phyloP scores from a whole-genome alignment of 2,329 filamentous ascomycete genomes.

The Venturia aucupariae region DNA sequence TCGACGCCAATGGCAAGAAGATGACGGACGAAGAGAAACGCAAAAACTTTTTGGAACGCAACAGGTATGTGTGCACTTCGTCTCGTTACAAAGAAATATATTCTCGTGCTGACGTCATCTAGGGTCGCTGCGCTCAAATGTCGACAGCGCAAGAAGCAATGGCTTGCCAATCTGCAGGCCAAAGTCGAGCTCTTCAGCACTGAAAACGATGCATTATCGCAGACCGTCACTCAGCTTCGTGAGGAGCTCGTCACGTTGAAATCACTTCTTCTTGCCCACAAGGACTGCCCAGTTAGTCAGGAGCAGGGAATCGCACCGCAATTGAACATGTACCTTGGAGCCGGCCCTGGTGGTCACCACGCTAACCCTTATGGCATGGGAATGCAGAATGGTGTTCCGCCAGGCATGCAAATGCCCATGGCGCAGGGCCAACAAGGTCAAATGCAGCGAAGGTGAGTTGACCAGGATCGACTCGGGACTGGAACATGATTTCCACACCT shows the following conservation, averaged over 20 bases:
- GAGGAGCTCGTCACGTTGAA: constrained; percentile 95
- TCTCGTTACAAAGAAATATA: too few relatives aligned
- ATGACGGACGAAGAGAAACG: constrained; percentile 99
- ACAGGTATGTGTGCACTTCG: constrained; percentile 57
- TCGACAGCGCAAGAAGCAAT: constrained; percentile 97
- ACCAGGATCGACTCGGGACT: background rate
- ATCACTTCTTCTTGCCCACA: constrained; percentile 84
- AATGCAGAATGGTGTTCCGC: constrained; percentile 31
- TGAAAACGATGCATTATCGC: constrained; percentile 81
- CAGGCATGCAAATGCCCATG: constrained; percentile 27
- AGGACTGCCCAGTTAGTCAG: constrained; percentile 89
- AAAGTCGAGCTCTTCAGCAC: constrained; percentile 90
- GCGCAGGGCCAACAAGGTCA: constrained; percentile 10
- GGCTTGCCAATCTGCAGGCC: constrained; percentile 86
- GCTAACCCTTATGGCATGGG: constrained; percentile 22
- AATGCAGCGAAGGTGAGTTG: constrained; percentile 4
- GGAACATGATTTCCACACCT: background rate
- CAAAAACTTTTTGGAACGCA: constrained; percentile 94
- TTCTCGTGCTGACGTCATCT: constrained; percentile 20
- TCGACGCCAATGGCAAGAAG: constrained; percentile 57
- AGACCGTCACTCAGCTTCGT: constrained; percentile 72
- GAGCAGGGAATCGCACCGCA: constrained; percentile 52
- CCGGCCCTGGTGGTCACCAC: constrained; percentile 19
- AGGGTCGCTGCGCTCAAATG: constrained; percentile 96
- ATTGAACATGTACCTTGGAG: constrained; percentile 10